A percentile compares a stretch with the other conserved stretches of the same genome.
These are phyloP conservation scores for Tillandsia fasciculata DNA, from an alignment of 176 grass and related monocot species.

Conservation along the genomic window DNA sequence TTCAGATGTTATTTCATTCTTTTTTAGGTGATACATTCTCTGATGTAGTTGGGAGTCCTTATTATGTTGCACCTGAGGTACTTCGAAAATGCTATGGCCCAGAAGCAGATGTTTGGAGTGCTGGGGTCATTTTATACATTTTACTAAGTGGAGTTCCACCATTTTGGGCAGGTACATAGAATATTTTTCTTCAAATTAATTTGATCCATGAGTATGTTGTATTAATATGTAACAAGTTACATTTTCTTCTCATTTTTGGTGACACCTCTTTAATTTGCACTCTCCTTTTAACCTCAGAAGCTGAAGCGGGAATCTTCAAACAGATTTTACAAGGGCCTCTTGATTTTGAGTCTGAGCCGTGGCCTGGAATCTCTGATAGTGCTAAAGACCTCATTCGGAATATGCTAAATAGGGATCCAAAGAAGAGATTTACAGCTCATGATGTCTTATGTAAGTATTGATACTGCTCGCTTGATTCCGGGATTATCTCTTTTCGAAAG, in stretches of 20 bases:
- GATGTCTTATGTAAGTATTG: slow-evolving; percentile 88
- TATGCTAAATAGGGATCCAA: slow-evolving; percentile 89
- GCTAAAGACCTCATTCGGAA: slow-evolving; percentile 89
- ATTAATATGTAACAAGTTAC: background rate
- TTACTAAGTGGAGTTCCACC: slow-evolving; percentile 94
- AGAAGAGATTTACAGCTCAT: slow-evolving; percentile 65
- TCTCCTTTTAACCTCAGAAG: slow-evolving; percentile 45
- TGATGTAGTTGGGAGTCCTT: slow-evolving; percentile 97
- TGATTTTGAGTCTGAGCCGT: slow-evolving; percentile 97
- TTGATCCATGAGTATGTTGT: slow-evolving; percentile 12
- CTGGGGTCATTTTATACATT: slow-evolving; percentile 96
- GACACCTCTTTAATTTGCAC: slow-evolving; percentile 5
- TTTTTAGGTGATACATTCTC: slow-evolving; percentile 70
- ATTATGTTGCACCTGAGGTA: slow-evolving; percentile 96
- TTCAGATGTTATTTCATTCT: background rate
- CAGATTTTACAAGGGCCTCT: slow-evolving; percentile 87
- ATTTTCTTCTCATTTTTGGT: slow-evolving; percentile 28
- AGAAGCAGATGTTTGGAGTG: slow-evolving; percentile 99
- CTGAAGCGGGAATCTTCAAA: slow-evolving; percentile 97
- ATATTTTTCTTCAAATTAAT: slow-evolving; percentile 1
- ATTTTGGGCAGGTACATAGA: slow-evolving; percentile 86
- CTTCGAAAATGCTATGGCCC: slow-evolving; percentile 93
- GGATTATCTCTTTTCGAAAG: background rate
- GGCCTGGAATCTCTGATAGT: slow-evolving; percentile 85
- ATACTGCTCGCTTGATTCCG: background rate